These are phyloP conservation scores for Pleurotus giganteus DNA, from an alignment of 768 basidiomycete species.

Conservation along the genomic window DNA sequence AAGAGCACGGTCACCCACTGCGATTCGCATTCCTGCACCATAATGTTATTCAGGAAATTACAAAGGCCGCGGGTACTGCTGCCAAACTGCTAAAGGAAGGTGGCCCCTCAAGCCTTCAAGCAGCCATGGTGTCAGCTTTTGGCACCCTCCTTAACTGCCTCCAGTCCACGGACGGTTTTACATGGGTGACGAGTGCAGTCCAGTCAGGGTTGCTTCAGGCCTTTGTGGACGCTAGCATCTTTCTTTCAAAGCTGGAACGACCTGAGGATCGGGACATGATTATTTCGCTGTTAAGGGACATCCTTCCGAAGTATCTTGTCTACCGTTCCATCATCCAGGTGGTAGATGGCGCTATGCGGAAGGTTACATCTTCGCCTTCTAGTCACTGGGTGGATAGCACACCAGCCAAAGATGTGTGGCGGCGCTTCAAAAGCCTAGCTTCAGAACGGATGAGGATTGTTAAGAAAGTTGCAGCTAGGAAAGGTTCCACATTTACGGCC, in stretches of 20 bases:
- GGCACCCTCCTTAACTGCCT: conserved; percentile 32
- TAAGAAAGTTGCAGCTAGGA: conserved; percentile 21
- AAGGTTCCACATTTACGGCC: conserved; percentile 24
- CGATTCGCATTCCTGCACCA: conserved; percentile 29
- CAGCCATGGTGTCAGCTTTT: conserved; percentile 26
- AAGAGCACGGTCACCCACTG: conserved; percentile 23
- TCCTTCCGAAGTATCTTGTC: conserved; percentile 33
- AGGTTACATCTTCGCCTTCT: conserved; percentile 20
- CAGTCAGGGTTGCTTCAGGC: conserved; percentile 30
- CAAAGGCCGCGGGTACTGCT: conserved; percentile 28
- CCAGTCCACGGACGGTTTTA: conserved; percentile 35
- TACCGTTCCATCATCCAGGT: conserved; percentile 34
- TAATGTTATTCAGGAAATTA: conserved; percentile 26
- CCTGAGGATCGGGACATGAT: conserved; percentile 29
- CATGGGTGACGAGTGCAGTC: conserved; percentile 31
- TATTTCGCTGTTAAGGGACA: conserved; percentile 20
- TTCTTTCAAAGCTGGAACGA: conserved; percentile 20
- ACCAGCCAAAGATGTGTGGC: conserved; percentile 23
- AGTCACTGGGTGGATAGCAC: conserved; percentile 18
- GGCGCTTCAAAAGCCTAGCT: conserved; percentile 23
- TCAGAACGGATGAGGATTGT: conserved; percentile 23
- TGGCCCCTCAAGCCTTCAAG: conserved; percentile 18
- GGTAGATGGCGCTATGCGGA: conserved; percentile 26
- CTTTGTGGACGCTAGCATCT: conserved; percentile 24
- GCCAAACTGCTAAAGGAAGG: conserved; percentile 19